Evolutionary conservation across 2,329 filamentous ascomycete genomes (phyloP).

Genomic region (Fusarium longipes): DNA sequence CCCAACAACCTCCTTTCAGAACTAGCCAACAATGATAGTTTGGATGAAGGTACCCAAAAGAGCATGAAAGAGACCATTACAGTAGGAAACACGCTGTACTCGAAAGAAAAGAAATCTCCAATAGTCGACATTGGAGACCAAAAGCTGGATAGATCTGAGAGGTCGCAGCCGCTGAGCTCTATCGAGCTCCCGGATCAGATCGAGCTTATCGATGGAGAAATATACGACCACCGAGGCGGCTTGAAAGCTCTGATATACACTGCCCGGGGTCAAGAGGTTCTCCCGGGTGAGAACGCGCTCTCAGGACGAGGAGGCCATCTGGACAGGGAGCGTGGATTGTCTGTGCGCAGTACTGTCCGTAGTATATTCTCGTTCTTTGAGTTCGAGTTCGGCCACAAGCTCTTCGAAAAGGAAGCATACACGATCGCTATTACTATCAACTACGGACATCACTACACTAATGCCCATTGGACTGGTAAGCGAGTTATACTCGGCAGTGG

Average conservation of each 20-base stretch:
- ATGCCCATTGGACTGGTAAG: neutral
- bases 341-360: too few species aligned
- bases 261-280: too few species aligned
- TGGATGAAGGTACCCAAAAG: neutral
- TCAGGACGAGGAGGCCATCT: too few species aligned
- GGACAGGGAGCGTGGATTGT: too few species aligned
- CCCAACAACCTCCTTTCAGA: neutral
- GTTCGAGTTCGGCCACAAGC: neutral
- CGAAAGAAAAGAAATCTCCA: neutral
- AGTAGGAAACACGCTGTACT: neutral
- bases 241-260: too few species aligned
- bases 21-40: neutral
- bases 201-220: too few species aligned
- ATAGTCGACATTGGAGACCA: neutral
- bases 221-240: too few species aligned
- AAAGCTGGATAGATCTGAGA: too few species aligned
- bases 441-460: neutral
- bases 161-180: too few species aligned
- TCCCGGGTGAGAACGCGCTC: too few species aligned
- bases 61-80: neutral
- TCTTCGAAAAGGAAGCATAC: neutral
- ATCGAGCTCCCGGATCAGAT: too few species aligned
- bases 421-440: neutral
- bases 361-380: neutral
- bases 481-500: neutral